These are phyloP conservation scores for Calvatia gigantea DNA, from an alignment of 768 basidiomycete genomes.

Conservation along the genomic window DNA sequence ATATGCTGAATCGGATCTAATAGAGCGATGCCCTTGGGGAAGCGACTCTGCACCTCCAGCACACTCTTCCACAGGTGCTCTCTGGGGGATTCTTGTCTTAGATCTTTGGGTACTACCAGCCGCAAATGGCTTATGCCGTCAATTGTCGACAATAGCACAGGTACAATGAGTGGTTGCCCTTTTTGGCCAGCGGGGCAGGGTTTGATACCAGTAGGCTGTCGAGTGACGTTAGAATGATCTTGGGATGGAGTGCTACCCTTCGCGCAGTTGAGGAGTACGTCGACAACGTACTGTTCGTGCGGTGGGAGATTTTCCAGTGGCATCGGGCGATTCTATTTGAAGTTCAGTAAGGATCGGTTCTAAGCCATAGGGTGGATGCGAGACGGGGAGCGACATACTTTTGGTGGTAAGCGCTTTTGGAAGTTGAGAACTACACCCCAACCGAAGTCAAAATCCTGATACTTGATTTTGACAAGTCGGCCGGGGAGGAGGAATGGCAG, in stretches of 20 bases:
- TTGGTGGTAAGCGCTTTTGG: constrained; percentile 81
- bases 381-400: constrained; percentile 48
- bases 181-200: constrained; percentile 74
- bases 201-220: constrained; percentile 66
- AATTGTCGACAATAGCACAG: constrained; percentile 83
- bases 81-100: constrained; percentile 69
- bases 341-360: too few relatives aligned
- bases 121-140: constrained; percentile 86
- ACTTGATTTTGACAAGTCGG: constrained; percentile 86
- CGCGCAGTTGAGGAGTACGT: constrained; percentile 84
- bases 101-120: constrained; percentile 85
- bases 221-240: constrained; percentile 47
- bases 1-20: constrained; percentile 94
- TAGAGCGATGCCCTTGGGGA: constrained; percentile 81
- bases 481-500: constrained; percentile 92
- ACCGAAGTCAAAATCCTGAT: constrained; percentile 87
- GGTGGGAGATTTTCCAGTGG: constrained; percentile 71
- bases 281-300: constrained; percentile 90
- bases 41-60: constrained; percentile 85
- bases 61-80: constrained; percentile 90
- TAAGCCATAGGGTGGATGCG: too few relatives aligned
- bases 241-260: constrained; percentile 58
- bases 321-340: constrained; percentile 69
- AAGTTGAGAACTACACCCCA: constrained; percentile 96
- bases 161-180: constrained; percentile 82